A percentile compares a stretch with the other conserved stretches of the same genome.
Evolutionary conservation across 2,329 filamentous ascomycete species (phyloP).

Genomic region (Leptographium radiaticola): DNA sequence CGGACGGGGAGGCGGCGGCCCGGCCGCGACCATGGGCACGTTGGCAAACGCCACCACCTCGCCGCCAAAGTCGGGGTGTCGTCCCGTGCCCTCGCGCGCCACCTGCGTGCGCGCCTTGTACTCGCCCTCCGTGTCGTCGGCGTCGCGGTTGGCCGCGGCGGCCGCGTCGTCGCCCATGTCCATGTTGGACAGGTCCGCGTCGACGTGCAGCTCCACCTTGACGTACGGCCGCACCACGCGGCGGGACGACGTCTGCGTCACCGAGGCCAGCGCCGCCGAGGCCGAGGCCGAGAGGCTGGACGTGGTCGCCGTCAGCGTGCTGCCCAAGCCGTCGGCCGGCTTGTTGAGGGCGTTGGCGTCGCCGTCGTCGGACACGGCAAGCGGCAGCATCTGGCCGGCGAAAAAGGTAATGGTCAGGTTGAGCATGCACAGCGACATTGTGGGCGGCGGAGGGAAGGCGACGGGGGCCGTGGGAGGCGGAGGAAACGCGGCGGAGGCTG

Average conservation of each 20-base stretch:
- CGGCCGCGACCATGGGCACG: slow-evolving; percentile 32
- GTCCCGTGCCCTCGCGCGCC: slow-evolving; percentile 11
- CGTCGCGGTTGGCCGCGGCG: slow-evolving; percentile 18
- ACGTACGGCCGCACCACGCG: slow-evolving; percentile 63
- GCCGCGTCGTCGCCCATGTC: slow-evolving; percentile 15
- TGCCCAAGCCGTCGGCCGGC: neutral
- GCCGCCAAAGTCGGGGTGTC: slow-evolving; percentile 48
- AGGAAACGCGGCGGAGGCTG: neutral
- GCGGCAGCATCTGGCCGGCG: slow-evolving; percentile 62
- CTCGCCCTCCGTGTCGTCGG: slow-evolving; percentile 34
- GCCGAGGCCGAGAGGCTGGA: neutral
- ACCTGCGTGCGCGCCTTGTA: slow-evolving; percentile 36
- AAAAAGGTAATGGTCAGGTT: slow-evolving; percentile 61
- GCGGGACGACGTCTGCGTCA: neutral
- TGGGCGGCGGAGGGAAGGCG: neutral
- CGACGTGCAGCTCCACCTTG: slow-evolving; percentile 73
- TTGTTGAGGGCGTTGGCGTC: neutral
- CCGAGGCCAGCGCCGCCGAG: neutral
- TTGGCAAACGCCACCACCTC: slow-evolving; percentile 45
- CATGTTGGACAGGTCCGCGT: slow-evolving; percentile 27
- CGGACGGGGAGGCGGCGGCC: slow-evolving; percentile 19
- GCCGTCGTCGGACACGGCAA: slow-evolving; percentile 30
- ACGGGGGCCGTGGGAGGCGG: neutral
- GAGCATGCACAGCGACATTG: slow-evolving; percentile 32
- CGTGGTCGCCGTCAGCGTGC: neutral